A percentile compares a stretch with the other conserved stretches of the same genome.
Conservation (phyloP, 768 basidiomycete genomes). For the Xanthoconium stramineum region DNA sequence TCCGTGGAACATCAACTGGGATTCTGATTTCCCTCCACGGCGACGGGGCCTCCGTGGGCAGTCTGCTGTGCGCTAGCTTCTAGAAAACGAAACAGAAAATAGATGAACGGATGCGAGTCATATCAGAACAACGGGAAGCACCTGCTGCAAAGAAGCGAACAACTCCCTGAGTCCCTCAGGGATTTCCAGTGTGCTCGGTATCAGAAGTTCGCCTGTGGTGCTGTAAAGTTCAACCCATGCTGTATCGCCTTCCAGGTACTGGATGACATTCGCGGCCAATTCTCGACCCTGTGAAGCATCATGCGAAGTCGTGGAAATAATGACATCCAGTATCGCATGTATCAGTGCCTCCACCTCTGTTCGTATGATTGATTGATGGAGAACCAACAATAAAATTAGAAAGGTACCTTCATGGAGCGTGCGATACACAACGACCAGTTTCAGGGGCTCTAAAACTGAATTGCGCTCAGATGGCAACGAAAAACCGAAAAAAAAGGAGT, state of each 20-base stretch:
- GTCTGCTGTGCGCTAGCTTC: slow-evolving; percentile 40
- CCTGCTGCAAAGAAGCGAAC: slow-evolving; percentile 31
- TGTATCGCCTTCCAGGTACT: slow-evolving; percentile 58
- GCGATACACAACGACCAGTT: slow-evolving; percentile 68
- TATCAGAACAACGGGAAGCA: slow-evolving; percentile 16
- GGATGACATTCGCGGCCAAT: slow-evolving; percentile 48
- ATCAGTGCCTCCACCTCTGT: slow-evolving; percentile 69
- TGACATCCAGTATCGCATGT: slow-evolving; percentile 43
- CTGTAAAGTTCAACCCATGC: slow-evolving; percentile 70
- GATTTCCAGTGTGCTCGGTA: slow-evolving; percentile 42
- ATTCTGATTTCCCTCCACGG: slow-evolving; percentile 76
- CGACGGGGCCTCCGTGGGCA: slow-evolving; percentile 30
- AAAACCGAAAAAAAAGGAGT: slow-evolving; percentile 3
- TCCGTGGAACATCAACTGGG: slow-evolving; percentile 81
- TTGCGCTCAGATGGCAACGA: slow-evolving; percentile 1
- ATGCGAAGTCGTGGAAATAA: slow-evolving; percentile 36
- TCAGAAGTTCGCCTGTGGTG: slow-evolving; percentile 64
- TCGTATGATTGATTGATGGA: slow-evolving; percentile 7
- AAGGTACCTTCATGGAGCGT: slow-evolving; percentile 75
- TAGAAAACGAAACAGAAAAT: slow-evolving; percentile 26
- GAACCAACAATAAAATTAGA: not conserved
- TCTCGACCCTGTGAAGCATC: slow-evolving; percentile 37
- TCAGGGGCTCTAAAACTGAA: slow-evolving; percentile 60
- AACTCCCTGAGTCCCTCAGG: slow-evolving; percentile 27
- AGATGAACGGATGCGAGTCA: slow-evolving; percentile 26